Evolutionary conservation across 2,329 filamentous ascomycete genomes (phyloP).

Genomic region (Aspergillus sp.): DNA sequence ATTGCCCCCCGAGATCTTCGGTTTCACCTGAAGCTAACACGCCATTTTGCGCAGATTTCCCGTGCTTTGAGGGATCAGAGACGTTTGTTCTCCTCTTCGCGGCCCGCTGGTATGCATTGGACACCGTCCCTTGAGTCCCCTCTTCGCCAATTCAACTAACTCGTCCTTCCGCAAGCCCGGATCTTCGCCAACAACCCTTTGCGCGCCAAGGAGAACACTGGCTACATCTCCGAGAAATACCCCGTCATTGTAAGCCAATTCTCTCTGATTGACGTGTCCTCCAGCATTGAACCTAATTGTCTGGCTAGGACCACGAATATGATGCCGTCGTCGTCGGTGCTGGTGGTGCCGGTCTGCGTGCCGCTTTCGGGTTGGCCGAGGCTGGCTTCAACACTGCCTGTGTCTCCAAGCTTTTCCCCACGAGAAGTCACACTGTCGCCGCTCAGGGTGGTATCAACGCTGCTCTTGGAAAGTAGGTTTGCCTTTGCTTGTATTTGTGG

Average conservation of each 20-base stretch:
- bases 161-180: slow-evolving; percentile 57
- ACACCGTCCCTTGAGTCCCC: slow-evolving; percentile 15
- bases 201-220: slow-evolving; percentile 88
- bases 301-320: slow-evolving; percentile 84
- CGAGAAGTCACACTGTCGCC: slow-evolving; percentile 65
- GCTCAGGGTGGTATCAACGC: slow-evolving; percentile 64
- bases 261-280: not conserved
- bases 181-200: slow-evolving; percentile 84
- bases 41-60: slow-evolving; percentile 55
- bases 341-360: slow-evolving; percentile 63
- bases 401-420: slow-evolving; percentile 64
- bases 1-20: slow-evolving; percentile 7
- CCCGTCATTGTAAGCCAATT: slow-evolving; percentile 77
- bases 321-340: slow-evolving; percentile 84
- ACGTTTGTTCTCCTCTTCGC: slow-evolving; percentile 84
- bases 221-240: slow-evolving; percentile 85
- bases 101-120: slow-evolving; percentile 66
- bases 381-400: slow-evolving; percentile 65
- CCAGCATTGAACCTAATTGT: slow-evolving; percentile 18
- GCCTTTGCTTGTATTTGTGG: not conserved
- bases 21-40: slow-evolving; percentile 22
- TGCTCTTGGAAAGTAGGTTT: slow-evolving; percentile 44
- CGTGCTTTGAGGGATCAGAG: slow-evolving; percentile 63
- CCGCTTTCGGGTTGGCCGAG: slow-evolving; percentile 64
- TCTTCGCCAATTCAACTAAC: slow-evolving; percentile 20